Evolutionary conservation across 768 basidiomycete species (phyloP).

Genomic region (Lactarius sanguifluus): DNA sequence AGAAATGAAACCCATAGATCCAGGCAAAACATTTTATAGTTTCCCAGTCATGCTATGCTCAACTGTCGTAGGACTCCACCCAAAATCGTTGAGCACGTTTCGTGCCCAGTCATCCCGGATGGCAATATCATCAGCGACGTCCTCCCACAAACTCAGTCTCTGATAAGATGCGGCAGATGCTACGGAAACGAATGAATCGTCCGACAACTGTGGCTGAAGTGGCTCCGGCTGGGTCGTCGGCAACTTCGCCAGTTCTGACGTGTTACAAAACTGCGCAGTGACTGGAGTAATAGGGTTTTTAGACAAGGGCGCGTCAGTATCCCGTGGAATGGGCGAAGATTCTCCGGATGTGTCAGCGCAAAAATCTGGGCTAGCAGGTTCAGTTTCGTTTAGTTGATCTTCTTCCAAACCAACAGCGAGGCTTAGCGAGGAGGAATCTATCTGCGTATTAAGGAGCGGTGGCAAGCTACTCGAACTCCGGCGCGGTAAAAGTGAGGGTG

Average conservation of each 20-base stretch:
- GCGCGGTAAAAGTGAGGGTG: slow-evolving; percentile 51
- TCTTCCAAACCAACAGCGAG: slow-evolving; percentile 25
- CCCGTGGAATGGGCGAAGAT: slow-evolving; percentile 6
- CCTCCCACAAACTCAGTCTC: slow-evolving; percentile 40
- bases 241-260: slow-evolving; percentile 15
- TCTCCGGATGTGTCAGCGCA: slow-evolving; percentile 3
- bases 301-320: neutral
- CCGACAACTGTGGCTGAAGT: slow-evolving; percentile 29
- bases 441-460: slow-evolving; percentile 59
- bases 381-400: slow-evolving; percentile 34
- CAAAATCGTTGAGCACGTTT: slow-evolving; percentile 62
- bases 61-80: slow-evolving; percentile 30
- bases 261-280: slow-evolving; percentile 13
- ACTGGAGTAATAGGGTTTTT: slow-evolving; percentile 21
- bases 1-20: slow-evolving; percentile 15
- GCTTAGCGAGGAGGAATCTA: slow-evolving; percentile 56
- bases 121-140: slow-evolving; percentile 24
- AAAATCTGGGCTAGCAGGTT: neutral
- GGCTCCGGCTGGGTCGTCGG: slow-evolving; percentile 23
- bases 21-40: slow-evolving; percentile 3
- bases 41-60: slow-evolving; percentile 12
- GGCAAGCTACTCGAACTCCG: slow-evolving; percentile 49
- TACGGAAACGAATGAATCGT: slow-evolving; percentile 37
- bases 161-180: slow-evolving; percentile 49
- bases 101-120: slow-evolving; percentile 68